A percentile compares a stretch with the other conserved stretches of the same genome.
These are phyloP conservation scores for Echinosophora koreensis DNA, from an alignment of 306 rosid genomes.

Conservation along the genomic window DNA sequence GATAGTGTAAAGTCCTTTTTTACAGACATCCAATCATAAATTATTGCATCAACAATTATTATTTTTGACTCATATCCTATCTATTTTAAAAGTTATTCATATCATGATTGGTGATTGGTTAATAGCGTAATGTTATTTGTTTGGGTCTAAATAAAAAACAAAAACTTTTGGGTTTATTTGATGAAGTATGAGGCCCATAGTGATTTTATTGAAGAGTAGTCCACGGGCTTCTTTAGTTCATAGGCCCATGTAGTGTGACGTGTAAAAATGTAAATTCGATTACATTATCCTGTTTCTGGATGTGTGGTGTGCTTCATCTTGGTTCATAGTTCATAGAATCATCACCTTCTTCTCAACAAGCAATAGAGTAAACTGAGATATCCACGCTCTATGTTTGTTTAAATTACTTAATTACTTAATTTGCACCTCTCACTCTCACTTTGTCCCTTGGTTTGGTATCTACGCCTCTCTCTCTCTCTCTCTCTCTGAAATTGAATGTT, in stretches of 20 bases:
- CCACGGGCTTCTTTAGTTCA: too few species aligned
- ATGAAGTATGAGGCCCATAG: not conserved
- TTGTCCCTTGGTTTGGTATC: not conserved
- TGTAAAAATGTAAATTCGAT: not conserved
- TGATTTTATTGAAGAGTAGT: not conserved
- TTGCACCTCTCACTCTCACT: not conserved
- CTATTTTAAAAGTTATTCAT: too few species aligned
- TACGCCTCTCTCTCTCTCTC: not conserved
- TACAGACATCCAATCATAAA: too few species aligned
- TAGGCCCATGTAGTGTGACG: too few species aligned
- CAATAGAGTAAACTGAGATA: not conserved
- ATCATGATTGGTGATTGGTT: too few species aligned
- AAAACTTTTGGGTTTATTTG: not conserved
- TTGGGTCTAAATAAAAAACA: not conserved
- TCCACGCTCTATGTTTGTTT: not conserved
- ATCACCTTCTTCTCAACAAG: not conserved
- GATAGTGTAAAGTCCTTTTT: too few species aligned
- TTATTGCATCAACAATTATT: too few species aligned
- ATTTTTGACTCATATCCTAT: too few species aligned
- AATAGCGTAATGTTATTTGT: not conserved
- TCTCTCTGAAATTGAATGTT: not conserved
- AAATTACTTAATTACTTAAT: not conserved
- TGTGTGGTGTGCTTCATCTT: not conserved
- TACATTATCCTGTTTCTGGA: not conserved
- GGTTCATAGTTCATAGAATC: too few species aligned